Conservation (phyloP, 345 rosid genomes). For the Sonneratia caseolaris region DNA sequence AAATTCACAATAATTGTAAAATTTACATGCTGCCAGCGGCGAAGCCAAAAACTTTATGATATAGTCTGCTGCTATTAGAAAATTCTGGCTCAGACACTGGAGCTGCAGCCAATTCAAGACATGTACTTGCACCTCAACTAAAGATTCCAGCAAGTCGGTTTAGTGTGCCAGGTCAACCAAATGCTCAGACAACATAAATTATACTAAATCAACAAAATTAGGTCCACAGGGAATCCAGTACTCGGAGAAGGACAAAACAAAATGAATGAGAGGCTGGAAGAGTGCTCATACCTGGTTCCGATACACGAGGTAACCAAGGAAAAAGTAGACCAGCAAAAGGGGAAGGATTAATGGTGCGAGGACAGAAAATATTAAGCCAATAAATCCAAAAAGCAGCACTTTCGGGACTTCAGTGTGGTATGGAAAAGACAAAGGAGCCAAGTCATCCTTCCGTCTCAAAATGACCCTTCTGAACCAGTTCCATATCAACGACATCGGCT, state of each 20-base stretch:
- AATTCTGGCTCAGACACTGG: not conserved
- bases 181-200: not conserved
- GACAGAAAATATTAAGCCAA: conserved; percentile 81
- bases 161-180: too few relatives aligned
- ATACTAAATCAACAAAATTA: too few relatives aligned
- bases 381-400: conserved; percentile 64
- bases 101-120: too few relatives aligned
- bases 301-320: conserved; percentile 60
- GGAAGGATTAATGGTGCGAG: conserved; percentile 81
- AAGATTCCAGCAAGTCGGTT: too few relatives aligned
- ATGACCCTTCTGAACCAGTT: conserved; percentile 37
- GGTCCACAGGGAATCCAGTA: not conserved
- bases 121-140: too few relatives aligned
- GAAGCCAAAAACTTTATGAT: not conserved
- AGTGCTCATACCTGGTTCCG: conserved; percentile 53
- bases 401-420: conserved; percentile 82
- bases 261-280: not conserved
- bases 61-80: not conserved
- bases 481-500: conserved; percentile 46
- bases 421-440: conserved; percentile 48
- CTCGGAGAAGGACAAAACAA: not conserved
- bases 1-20: not conserved
- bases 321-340: conserved; percentile 59
- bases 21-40: not conserved
- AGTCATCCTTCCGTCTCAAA: conserved; percentile 32